These are phyloP conservation scores for Malassezia brasiliensis DNA, from an alignment of 1,284 basidiomycete species.

Conservation along the genomic window DNA sequence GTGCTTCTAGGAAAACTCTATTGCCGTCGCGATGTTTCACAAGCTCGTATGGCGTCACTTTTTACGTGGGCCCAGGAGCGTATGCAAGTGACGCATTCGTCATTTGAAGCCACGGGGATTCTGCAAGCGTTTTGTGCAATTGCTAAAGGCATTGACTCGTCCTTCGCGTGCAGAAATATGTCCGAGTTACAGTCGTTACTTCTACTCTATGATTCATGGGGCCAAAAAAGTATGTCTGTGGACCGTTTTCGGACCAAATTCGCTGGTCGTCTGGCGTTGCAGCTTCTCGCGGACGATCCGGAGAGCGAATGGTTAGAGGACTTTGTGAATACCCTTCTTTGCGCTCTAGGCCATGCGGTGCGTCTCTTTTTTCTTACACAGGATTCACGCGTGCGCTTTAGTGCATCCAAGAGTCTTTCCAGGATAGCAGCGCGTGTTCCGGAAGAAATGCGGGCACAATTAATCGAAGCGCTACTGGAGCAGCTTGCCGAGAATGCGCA, in stretches of 20 bases:
- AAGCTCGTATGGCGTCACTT: neutral
- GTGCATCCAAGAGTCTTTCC: slow-evolving; percentile 83
- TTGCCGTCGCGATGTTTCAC: slow-evolving; percentile 56
- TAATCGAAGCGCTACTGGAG: slow-evolving; percentile 67
- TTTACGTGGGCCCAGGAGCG: slow-evolving; percentile 7
- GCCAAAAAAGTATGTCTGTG: slow-evolving; percentile 24
- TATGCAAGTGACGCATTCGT: slow-evolving; percentile 8
- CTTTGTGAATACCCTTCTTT: slow-evolving; percentile 55
- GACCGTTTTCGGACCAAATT: slow-evolving; percentile 41
- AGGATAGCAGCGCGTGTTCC: slow-evolving; percentile 75
- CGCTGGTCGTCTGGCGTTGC: slow-evolving; percentile 31
- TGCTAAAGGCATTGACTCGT: slow-evolving; percentile 54
- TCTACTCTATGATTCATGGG: neutral
- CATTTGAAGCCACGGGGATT: slow-evolving; percentile 55
- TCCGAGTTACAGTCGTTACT: slow-evolving; percentile 28
- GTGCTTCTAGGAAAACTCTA: slow-evolving; percentile 65
- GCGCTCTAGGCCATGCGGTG: slow-evolving; percentile 71
- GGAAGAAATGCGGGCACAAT: slow-evolving; percentile 63
- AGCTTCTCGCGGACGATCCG: slow-evolving; percentile 19
- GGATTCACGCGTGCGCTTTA: slow-evolving; percentile 93
- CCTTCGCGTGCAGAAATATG: slow-evolving; percentile 21
- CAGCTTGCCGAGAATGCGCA: slow-evolving; percentile 54
- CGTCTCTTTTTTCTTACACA: slow-evolving; percentile 47
- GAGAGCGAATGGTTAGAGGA: slow-evolving; percentile 10
- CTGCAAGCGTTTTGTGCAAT: slow-evolving; percentile 67